A percentile compares a stretch with the other conserved stretches of the same genome.
Evolutionary conservation across 352 stramenopile genomes (phyloP).

Genomic region (Pythium monospermum): DNA sequence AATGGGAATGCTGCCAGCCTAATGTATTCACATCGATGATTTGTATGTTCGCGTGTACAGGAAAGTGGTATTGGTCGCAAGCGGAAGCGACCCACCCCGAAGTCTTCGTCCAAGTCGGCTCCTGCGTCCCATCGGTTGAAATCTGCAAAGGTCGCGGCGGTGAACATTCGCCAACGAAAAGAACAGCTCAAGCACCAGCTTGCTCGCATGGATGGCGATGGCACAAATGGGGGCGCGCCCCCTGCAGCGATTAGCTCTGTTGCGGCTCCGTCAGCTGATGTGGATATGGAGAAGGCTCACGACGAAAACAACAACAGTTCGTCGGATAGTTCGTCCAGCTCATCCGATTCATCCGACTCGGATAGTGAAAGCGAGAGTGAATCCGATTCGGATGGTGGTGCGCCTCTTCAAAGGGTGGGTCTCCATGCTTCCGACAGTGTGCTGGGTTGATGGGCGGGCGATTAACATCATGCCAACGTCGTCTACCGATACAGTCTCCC

Average conservation of each 20-base stretch:
- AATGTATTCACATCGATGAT: too few species aligned
- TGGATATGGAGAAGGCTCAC: constrained; percentile 36
- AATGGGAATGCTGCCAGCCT: too few species aligned
- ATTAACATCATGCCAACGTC: constrained; percentile 25
- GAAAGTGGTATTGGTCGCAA: constrained; percentile 86
- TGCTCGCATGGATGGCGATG: constrained; percentile 58
- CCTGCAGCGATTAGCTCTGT: not conserved
- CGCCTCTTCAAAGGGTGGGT: constrained; percentile 83
- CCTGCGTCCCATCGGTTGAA: constrained; percentile 64
- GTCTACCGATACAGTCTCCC: constrained; percentile 25
- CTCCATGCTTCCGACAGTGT: constrained; percentile 32
- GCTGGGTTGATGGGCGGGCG: constrained; percentile 16
- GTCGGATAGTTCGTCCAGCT: constrained; percentile 69
- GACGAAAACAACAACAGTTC: constrained; percentile 32
- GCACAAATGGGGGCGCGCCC: constrained; percentile 17
- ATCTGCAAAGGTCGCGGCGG: constrained; percentile 73
- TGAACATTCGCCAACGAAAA: constrained; percentile 67
- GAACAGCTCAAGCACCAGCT: constrained; percentile 79
- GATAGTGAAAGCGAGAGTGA: constrained; percentile 85
- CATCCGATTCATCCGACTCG: constrained; percentile 78
- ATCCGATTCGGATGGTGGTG: constrained; percentile 64
- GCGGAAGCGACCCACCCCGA: constrained; percentile 64
- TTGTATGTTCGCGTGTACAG: too few species aligned
- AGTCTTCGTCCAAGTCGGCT: constrained; percentile 40
- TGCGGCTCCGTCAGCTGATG: constrained; percentile 19